Conservation (phyloP, 2,329 filamentous ascomycete genomes). For the Diaporthe sp. region DNA sequence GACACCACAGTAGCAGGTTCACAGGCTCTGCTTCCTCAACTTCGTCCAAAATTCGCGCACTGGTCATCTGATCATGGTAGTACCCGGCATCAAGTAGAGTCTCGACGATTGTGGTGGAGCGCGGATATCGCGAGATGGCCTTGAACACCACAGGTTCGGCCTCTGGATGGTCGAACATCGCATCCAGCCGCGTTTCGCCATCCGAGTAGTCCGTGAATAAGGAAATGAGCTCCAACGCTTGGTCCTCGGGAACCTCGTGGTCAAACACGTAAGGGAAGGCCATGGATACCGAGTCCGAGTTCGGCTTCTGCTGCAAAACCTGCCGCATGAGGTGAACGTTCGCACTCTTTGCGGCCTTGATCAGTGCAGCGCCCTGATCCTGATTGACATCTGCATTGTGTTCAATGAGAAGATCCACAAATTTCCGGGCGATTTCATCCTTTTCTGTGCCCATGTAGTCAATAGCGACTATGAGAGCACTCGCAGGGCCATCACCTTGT, state of each 20-base stretch:
- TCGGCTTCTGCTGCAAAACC: constrained; percentile 64
- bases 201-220: constrained; percentile 65
- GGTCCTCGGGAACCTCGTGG: constrained; percentile 61
- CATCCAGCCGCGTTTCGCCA: constrained; percentile 63
- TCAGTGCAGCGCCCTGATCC: constrained; percentile 65
- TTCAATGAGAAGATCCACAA: constrained; percentile 58
- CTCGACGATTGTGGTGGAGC: constrained; percentile 64
- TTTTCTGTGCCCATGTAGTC: constrained; percentile 55
- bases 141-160: constrained; percentile 63
- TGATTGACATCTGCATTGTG: constrained; percentile 62
- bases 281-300: constrained; percentile 61
- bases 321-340: constrained; percentile 62
- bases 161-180: constrained; percentile 57
- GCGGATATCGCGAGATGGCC: constrained; percentile 67
- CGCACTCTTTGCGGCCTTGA: constrained; percentile 65
- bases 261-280: constrained; percentile 70
- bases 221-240: constrained; percentile 62
- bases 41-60: constrained; percentile 57
- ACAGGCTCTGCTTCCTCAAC: constrained; percentile 66
- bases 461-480: constrained; percentile 61
- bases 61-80: constrained; percentile 68
- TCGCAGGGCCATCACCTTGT: constrained; percentile 58
- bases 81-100: constrained; percentile 69
- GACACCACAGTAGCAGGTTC: constrained; percentile 70
- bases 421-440: constrained; percentile 56